Conservation (phyloP, 176 grass and related monocot genomes). For the Echinochloa phyllopogon region DNA sequence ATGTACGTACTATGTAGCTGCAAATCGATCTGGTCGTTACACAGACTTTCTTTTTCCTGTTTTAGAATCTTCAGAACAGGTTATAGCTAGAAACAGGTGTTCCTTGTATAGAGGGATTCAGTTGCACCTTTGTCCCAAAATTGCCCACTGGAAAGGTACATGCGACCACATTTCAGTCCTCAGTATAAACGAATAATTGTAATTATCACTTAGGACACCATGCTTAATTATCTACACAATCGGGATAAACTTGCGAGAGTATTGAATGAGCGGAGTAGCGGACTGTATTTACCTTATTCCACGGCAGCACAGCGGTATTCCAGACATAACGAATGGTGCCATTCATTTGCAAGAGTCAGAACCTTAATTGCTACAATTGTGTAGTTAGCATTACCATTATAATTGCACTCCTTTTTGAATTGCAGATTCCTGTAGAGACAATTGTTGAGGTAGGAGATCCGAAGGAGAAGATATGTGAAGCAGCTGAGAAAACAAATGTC, state of each 20-base stretch:
- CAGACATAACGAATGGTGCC: background rate
- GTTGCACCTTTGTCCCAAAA: no score
- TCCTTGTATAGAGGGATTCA: background rate
- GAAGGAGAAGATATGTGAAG: constrained; percentile 73
- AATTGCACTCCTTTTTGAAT: background rate
- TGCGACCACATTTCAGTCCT: background rate
- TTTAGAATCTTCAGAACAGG: background rate
- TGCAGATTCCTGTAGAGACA: constrained; percentile 58
- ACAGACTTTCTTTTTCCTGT: background rate
- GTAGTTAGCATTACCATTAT: background rate
- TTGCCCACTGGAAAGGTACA: no score
- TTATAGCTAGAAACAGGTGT: background rate
- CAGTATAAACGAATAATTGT: background rate
- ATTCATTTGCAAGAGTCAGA: background rate
- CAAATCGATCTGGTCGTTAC: background rate
- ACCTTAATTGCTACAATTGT: background rate
- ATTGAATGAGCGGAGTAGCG: background rate
- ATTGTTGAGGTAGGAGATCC: constrained; percentile 64
- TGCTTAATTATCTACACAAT: background rate
- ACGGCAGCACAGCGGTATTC: background rate
- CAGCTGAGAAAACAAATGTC: constrained; percentile 57
- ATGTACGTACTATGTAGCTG: constrained; percentile 47
- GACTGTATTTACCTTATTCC: background rate
- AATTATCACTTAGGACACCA: background rate
- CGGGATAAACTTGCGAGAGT: background rate